Percentiles rank a stretch among this genome's conserved stretches.
These are phyloP conservation scores for Seiridium unicorne DNA, from an alignment of 2,329 filamentous ascomycete genomes.

Conservation along the genomic window DNA sequence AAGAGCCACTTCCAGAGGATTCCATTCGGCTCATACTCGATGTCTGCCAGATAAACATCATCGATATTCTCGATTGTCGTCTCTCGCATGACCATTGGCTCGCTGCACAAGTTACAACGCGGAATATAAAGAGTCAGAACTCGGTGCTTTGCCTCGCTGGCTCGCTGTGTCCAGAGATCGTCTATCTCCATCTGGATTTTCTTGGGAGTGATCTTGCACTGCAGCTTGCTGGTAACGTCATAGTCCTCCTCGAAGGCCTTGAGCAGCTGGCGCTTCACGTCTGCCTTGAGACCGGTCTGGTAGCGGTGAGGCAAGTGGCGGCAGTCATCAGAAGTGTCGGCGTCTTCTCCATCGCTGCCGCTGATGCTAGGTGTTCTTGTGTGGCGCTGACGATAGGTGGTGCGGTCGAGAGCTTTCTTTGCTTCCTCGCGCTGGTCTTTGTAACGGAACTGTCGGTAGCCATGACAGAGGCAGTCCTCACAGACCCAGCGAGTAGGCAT, in stretches of 20 bases:
- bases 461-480: conserved; percentile 13
- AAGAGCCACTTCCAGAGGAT: conserved; percentile 16
- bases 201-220: not conserved
- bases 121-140: conserved; percentile 17
- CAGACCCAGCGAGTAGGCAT: conserved; percentile 8
- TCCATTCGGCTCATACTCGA: conserved; percentile 17
- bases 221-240: not conserved
- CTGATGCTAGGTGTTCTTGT: not conserved
- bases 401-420: not conserved
- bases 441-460: not conserved
- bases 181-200: not conserved
- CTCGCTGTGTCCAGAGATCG: not conserved
- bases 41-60: conserved; percentile 12
- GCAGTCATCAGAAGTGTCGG: not conserved
- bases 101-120: conserved; percentile 16
- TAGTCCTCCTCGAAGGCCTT: not conserved
- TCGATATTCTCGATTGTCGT: not conserved
- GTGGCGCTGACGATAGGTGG: not conserved
- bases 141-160: not conserved
- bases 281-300: not conserved
- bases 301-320: not conserved
- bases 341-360: not conserved
- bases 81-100: conserved; percentile 7
- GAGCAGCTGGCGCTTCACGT: not conserved
- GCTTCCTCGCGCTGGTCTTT: not conserved